A percentile compares a stretch with the other conserved stretches of the same genome.
Conservation (phyloP, 129 eudicot genomes). For the Smallanthus sonchifolius region DNA sequence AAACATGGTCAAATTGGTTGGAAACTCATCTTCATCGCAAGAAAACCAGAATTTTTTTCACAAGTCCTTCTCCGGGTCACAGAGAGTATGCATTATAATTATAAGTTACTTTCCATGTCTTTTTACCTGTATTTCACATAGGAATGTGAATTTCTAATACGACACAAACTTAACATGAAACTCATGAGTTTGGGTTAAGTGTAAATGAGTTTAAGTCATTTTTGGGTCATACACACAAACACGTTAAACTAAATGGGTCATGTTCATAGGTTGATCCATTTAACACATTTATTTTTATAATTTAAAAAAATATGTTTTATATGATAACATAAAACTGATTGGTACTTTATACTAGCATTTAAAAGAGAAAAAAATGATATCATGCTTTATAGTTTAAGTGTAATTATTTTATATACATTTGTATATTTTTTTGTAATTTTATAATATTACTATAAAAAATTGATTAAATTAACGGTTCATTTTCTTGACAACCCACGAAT, state of each 20-base stretch:
- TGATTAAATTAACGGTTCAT: neutral
- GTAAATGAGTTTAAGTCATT: neutral
- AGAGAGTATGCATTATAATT: constrained; percentile 29
- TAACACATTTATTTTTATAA: too few relatives aligned
- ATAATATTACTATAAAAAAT: neutral
- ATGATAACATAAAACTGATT: neutral
- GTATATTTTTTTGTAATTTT: neutral
- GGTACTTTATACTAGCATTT: too few relatives aligned
- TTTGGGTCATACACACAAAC: too few relatives aligned
- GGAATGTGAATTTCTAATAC: neutral
- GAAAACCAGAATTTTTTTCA: constrained; percentile 52
- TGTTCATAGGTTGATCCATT: too few relatives aligned
- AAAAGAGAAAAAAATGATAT: too few relatives aligned
- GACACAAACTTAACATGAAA: neutral
- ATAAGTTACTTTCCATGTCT: neutral
- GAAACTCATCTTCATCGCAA: constrained; percentile 49
- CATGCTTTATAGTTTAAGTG: too few relatives aligned
- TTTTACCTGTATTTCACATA: neutral
- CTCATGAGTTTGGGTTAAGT: neutral
- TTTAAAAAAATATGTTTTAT: too few relatives aligned
- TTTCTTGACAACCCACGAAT: neutral
- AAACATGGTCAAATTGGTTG: constrained; percentile 78
- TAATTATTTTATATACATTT: too few relatives aligned
- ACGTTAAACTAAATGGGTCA: too few relatives aligned
- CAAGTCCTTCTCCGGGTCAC: constrained; percentile 65